Evolutionary conservation across 129 eudicot species (phyloP).

Genomic region (Glebionis coronaria): DNA sequence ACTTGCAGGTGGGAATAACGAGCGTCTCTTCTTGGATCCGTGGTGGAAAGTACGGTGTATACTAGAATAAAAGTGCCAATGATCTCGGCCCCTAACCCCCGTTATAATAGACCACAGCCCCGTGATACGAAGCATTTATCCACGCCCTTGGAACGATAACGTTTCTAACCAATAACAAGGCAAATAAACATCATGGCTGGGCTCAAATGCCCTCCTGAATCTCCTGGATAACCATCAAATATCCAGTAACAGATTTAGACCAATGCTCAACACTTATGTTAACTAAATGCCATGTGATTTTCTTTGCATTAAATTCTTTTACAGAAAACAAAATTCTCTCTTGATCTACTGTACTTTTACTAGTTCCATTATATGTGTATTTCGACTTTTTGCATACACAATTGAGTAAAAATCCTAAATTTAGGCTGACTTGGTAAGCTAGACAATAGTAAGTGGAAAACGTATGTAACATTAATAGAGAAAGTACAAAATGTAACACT

Average conservation of each 20-base stretch:
- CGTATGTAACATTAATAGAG: too few relatives aligned
- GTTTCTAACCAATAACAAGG: slow-evolving; percentile 53
- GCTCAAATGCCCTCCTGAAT: slow-evolving; percentile 69
- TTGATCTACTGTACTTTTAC: too few relatives aligned
- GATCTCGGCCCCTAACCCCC: slow-evolving; percentile 56
- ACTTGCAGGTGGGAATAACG: slow-evolving; percentile 64
- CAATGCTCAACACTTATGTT: background rate
- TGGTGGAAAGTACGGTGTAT: slow-evolving; percentile 70
- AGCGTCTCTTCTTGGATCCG: slow-evolving; percentile 67
- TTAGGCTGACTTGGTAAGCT: too few relatives aligned
- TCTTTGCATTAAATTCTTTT: too few relatives aligned
- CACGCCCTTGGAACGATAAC: slow-evolving; percentile 52
- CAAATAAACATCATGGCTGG: slow-evolving; percentile 69
- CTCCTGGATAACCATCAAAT: slow-evolving; percentile 5
- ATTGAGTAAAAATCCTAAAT: too few relatives aligned
- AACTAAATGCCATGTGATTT: too few relatives aligned
- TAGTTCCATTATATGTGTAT: too few relatives aligned
- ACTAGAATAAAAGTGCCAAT: slow-evolving; percentile 63
- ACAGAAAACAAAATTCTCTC: background rate
- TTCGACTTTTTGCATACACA: too few relatives aligned
- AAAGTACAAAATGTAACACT: too few relatives aligned
- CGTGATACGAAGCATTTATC: slow-evolving; percentile 31
- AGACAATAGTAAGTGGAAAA: too few relatives aligned
- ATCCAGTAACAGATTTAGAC: background rate
- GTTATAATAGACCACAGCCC: slow-evolving; percentile 49